phyloP scores from a whole-genome alignment of 257 asterid genomes.

The Nicotiana obtusifolia region DNA sequence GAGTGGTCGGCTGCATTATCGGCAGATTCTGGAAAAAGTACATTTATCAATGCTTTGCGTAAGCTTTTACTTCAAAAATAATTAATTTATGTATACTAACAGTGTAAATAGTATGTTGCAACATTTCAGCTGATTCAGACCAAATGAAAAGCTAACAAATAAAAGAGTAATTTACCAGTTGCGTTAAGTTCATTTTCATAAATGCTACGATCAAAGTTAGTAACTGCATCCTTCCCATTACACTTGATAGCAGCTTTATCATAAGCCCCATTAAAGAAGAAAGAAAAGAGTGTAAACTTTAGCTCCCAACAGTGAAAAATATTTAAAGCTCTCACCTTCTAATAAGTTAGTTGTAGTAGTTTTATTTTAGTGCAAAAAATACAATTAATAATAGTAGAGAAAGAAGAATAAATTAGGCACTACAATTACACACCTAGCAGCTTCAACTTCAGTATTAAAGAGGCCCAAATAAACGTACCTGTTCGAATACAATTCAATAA shows the following conservation, averaged over 20 bases:
- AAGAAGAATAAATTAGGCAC: neutral
- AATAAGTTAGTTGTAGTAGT: neutral
- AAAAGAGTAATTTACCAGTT: constrained; percentile 25
- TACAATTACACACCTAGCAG: constrained; percentile 53
- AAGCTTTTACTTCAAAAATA: neutral
- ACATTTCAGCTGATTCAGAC: neutral
- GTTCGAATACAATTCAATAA: neutral
- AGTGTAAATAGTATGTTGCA: neutral
- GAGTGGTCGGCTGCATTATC: constrained; percentile 38
- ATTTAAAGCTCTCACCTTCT: neutral
- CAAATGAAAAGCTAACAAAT: neutral
- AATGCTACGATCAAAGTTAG: constrained; percentile 72
- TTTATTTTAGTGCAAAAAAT: neutral
- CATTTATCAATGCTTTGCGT: neutral
- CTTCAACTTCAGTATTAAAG: constrained; percentile 85
- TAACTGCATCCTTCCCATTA: constrained; percentile 80
- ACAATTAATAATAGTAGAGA: neutral
- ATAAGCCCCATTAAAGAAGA: constrained; percentile 52
- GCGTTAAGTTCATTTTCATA: constrained; percentile 53
- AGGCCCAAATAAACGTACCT: constrained; percentile 89
- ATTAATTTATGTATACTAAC: neutral
- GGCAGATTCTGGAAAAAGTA: constrained; percentile 31
- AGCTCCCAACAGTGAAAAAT: neutral
- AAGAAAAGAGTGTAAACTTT: neutral
- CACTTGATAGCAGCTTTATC: constrained; percentile 85